Evolutionary conservation across 441 rosid species (phyloP).

Genomic region (Isatis lusitanica): DNA sequence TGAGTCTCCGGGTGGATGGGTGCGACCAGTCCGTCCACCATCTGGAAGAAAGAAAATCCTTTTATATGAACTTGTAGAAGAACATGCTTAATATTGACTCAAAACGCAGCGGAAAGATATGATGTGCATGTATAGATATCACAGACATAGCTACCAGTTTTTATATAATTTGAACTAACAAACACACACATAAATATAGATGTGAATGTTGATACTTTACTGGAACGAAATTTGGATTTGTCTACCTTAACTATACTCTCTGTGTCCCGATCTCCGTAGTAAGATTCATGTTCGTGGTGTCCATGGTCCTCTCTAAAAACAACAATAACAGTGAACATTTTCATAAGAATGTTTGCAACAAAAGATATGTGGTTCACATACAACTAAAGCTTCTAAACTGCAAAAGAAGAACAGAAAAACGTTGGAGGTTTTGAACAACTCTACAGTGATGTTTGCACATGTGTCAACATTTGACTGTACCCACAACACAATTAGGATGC

Average conservation of each 20-base stretch:
- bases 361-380: background rate
- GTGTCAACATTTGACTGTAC: constrained; percentile 27
- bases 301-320: constrained; percentile 87
- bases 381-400: background rate
- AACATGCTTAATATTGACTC: constrained; percentile 8
- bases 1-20: constrained; percentile 66
- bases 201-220: constrained; percentile 11
- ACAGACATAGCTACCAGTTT: constrained; percentile 6
- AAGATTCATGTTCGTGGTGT: constrained; percentile 97
- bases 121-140: background rate
- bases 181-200: background rate
- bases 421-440: background rate
- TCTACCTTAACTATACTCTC: constrained; percentile 87
- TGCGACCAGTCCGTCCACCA: constrained; percentile 70
- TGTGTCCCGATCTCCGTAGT: constrained; percentile 98
- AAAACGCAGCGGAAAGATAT: constrained; percentile 3
- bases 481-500: constrained; percentile 10
- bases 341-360: constrained; percentile 16
- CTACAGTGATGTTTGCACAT: background rate
- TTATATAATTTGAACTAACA: background rate
- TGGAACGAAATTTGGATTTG: constrained; percentile 20
- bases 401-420: constrained; percentile 1
- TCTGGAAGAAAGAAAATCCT: constrained; percentile 52
- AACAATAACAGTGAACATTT: constrained; percentile 11
- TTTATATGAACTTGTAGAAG: constrained; percentile 15